Percentiles rank a stretch among this genome's conserved stretches.
These are phyloP conservation scores for Botrytis fragariae DNA, from an alignment of 2,329 filamentous ascomycete species.

Conservation along the genomic window DNA sequence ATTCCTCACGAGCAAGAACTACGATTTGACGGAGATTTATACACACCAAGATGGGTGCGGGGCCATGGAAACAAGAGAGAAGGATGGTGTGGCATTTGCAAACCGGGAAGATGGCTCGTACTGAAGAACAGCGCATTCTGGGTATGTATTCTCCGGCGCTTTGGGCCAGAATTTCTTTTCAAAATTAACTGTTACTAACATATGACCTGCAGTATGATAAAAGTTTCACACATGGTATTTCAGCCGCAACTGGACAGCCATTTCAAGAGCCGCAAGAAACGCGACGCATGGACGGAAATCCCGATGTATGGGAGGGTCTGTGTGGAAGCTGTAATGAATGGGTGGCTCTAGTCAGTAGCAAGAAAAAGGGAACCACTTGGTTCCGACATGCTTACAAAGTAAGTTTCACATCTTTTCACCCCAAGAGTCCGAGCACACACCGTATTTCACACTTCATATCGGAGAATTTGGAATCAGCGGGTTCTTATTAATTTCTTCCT, in stretches of 20 bases:
- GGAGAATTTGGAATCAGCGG: background rate
- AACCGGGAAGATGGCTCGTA: conserved; percentile 80
- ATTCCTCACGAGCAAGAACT: conserved; percentile 75
- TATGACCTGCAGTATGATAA: conserved; percentile 67
- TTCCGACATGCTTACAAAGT: conserved; percentile 88
- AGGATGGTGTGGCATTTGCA: conserved; percentile 88
- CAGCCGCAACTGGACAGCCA: conserved; percentile 72
- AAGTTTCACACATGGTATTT: conserved; percentile 84
- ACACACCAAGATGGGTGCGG: conserved; percentile 80
- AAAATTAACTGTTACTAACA: background rate
- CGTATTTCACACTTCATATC: background rate
- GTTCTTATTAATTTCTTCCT: background rate
- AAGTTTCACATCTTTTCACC: conserved; percentile 33
- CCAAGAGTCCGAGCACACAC: background rate
- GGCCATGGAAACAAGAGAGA: conserved; percentile 85
- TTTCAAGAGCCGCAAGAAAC: conserved; percentile 77
- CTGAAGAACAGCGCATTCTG: conserved; percentile 89
- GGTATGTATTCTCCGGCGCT: conserved; percentile 3
- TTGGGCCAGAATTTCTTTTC: background rate
- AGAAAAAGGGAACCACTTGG: conserved; percentile 92
- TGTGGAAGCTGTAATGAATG: conserved; percentile 78
- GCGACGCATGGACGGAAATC: conserved; percentile 73
- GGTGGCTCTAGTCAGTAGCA: conserved; percentile 78
- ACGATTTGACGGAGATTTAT: conserved; percentile 76
- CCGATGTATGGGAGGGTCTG: conserved; percentile 77